Evolutionary conservation across 352 stramenopile species (phyloP), one percentile per base, ranked within the genome.

Genomic region (Phytopythium sindhum): DNA sequence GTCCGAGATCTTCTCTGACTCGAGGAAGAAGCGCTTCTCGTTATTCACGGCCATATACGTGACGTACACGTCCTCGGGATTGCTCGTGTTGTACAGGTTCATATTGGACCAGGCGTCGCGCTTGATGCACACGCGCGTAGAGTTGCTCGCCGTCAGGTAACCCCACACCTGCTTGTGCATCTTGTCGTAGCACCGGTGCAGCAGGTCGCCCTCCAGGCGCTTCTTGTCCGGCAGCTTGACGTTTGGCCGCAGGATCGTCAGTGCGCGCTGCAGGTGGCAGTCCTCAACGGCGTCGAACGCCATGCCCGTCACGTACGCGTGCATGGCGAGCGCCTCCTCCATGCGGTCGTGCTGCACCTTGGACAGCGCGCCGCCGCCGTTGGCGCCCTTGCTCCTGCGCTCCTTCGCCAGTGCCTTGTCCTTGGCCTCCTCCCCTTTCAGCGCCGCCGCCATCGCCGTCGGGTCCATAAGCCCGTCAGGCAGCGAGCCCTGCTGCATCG

Each of bases 121-220:
- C 69, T 92, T 91, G 50, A 92, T 72, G 65, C 85, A 94, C 45
- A 91, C 80, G 1, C 81, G 72, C 15, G 75, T 78, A 21, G 78
- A 73, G 31, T 41, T 63, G 63, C 71, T 89, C n/a, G 80, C 68
- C 0, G 80, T 90, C 11, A 94, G 53, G 56, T 88, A 89, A 17
- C 73, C 74, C 83, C 85, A 94, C 65, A 94, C 85, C 57, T 89
- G 83, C 51, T 90, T 94, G 77, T 92, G 75, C 78, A 92, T 89
- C 41, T 92, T 94, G 60, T 94, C 85, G 64, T 88, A 92, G 64
- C 85, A 94, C 17, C 83, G 80, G 10, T 73, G 59, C 61, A 91
- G 66, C 50, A 94, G 58, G 19, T 91, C 81, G 15, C 52, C 67
- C 47, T 90, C 80, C 5, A 94, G 67, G 28, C 75, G 73, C 64